Conservation (phyloP, 129 eudicot species). For the Cynara cardunculus region DNA sequence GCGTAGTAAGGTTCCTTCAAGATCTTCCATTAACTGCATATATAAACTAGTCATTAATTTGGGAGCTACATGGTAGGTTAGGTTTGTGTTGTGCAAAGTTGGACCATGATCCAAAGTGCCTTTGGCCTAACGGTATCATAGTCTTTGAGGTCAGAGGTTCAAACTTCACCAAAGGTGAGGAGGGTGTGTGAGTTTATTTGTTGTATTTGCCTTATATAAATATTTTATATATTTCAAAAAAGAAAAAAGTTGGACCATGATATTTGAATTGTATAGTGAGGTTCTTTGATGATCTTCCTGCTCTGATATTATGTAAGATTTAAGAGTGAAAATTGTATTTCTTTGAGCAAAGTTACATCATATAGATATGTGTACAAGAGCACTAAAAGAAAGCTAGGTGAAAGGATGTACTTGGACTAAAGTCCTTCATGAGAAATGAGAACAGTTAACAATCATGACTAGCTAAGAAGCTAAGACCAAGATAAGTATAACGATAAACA, state of each 20-base stretch:
- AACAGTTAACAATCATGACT: neutral
- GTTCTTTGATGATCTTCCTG: neutral
- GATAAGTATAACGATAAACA: no score
- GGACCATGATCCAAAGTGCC: conserved; percentile 3
- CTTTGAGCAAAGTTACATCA: neutral
- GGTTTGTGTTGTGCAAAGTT: neutral
- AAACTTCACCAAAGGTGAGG: no score
- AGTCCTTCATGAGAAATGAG: no score
- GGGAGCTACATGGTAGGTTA: neutral
- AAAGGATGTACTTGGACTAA: neutral
- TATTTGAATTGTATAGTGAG: neutral
- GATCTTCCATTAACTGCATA: neutral
- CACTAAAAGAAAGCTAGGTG: neutral
- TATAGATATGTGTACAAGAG: neutral
- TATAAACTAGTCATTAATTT: neutral
- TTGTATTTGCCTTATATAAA: no score
- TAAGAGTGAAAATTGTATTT: neutral
- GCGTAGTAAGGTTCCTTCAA: neutral
- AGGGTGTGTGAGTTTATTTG: no score
- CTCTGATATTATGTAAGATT: neutral
- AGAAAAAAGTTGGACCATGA: neutral
- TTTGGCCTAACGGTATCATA: no score
- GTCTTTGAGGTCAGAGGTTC: no score
- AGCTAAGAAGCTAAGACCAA: no score
- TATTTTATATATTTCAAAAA: no score